Evolutionary conservation across 169 alveolate genomes (phyloP), one percentile per base, ranked within the genome.

Genomic region (Cryptosporidium andersoni): DNA sequence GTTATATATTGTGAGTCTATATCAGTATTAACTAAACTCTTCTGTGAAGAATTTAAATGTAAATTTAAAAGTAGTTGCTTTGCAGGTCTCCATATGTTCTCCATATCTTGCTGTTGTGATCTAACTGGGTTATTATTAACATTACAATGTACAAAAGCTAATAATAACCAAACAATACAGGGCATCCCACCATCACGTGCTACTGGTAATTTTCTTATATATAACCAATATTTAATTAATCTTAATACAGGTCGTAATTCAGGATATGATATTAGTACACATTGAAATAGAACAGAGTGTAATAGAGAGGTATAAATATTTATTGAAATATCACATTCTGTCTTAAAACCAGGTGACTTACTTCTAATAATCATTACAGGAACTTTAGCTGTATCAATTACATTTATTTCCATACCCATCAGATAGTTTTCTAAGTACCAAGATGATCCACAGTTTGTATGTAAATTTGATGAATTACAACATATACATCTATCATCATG

Each of bases 171-270:
- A 36, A 93, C 89, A 51, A 95, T 93, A 49, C 95, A 90, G 11
- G 97, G 97, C 39, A 95, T 92, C 43, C 97, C 97, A 2, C 97
- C 97, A 66, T 94, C 97, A 64, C 91, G 93, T 94, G 93, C 94
- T 34, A 94, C 89, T 37, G 97, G 97, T 14, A 95, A 66, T 2
- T 92, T 90, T 53, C 97, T 88, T 16, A 90, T 89, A 43, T 90
- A 85, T 36, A 93, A 82, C 95, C 95, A 92, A 43, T 92, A 92
- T 82, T 95, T 95, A 25, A 94, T 81, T 14, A 95, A 81, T 37
- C 95, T 81, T 95, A 95, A 94, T 42, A 95, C 91, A 47, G 93
- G 91, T 14, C 94, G 90, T 64, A 95, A 91, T 62, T 91, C 92
- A 5, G 96, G 96, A 56, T 90, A 91, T 16, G 81, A 82, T 63